Percentiles rank a stretch among this genome's conserved stretches.
Evolutionary conservation across 2,329 filamentous ascomycete genomes (phyloP).

Genomic region (Trichophyton verrucosum): DNA sequence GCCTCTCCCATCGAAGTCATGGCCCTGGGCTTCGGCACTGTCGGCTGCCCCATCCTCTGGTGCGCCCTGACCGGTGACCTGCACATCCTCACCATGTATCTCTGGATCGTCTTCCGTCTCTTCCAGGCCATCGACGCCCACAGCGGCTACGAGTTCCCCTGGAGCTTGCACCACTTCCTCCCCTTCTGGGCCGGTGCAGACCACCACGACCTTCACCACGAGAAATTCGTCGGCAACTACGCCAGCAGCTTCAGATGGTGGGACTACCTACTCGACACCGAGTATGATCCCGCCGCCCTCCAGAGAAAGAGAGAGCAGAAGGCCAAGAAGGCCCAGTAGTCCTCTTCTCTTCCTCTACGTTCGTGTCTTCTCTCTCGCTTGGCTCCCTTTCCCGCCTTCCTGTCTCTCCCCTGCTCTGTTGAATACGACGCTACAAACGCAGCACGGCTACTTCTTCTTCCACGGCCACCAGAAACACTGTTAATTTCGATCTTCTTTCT

Average conservation of each 20-base stretch:
- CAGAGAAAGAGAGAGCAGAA: constrained; percentile 62
- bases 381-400: not conserved
- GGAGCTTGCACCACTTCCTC: constrained; percentile 87
- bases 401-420: not conserved
- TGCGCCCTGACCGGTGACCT: constrained; percentile 71
- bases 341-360: not conserved
- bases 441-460: not conserved
- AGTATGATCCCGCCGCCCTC: constrained; percentile 76
- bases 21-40: constrained; percentile 77
- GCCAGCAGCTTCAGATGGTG: constrained; percentile 98
- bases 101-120: constrained; percentile 83
- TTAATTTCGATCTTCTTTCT: not conserved
- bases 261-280: constrained; percentile 89
- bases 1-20: constrained; percentile 95
- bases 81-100: constrained; percentile 94
- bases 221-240: constrained; percentile 98
- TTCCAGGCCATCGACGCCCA: constrained; percentile 98
- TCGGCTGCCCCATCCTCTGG: constrained; percentile 72
- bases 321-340: constrained; percentile 12
- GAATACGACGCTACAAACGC: not conserved
- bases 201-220: constrained; percentile 94
- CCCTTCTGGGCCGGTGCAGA: constrained; percentile 97
- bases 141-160: constrained; percentile 96
- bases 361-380: not conserved
- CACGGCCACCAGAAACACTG: not conserved